Evolutionary conservation across 2,329 filamentous ascomycete species (phyloP).

Genomic region (Penicillium oxalicum): DNA sequence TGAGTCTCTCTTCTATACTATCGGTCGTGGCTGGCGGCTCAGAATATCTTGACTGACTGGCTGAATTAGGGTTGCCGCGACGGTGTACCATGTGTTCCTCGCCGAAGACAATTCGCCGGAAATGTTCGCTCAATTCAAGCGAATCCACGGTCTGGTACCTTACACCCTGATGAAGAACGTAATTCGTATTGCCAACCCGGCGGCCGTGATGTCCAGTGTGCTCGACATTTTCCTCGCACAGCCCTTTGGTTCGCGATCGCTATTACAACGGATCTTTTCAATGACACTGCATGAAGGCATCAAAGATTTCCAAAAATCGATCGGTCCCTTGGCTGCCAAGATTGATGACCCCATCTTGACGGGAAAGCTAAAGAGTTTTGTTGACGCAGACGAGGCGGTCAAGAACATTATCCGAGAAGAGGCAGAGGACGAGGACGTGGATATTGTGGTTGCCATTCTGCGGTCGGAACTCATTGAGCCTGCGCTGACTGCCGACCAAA

Average conservation of each 20-base stretch:
- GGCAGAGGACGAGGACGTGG: slow-evolving; percentile 66
- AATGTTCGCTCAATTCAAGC: slow-evolving; percentile 85
- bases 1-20: slow-evolving; percentile 23
- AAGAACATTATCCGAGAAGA: slow-evolving; percentile 71
- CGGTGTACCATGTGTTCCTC: slow-evolving; percentile 92
- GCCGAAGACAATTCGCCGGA: slow-evolving; percentile 98
- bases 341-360: slow-evolving; percentile 76
- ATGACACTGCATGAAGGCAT: slow-evolving; percentile 89
- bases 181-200: slow-evolving; percentile 91
- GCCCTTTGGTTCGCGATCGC: slow-evolving; percentile 80
- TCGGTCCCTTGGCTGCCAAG: slow-evolving; percentile 69
- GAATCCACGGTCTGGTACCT: slow-evolving; percentile 89
- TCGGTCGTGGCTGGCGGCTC: no score
- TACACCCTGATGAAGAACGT: slow-evolving; percentile 94
- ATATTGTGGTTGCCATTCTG: slow-evolving; percentile 79
- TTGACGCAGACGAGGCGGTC: slow-evolving; percentile 64
- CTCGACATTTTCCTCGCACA: slow-evolving; percentile 94
- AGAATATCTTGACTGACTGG: slow-evolving; percentile 7
- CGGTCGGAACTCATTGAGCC: slow-evolving; percentile 71
- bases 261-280: slow-evolving; percentile 91
- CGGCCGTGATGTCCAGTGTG: slow-evolving; percentile 92
- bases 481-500: slow-evolving; percentile 65
- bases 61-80: slow-evolving; percentile 65
- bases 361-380: slow-evolving; percentile 75
- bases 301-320: slow-evolving; percentile 74